Evolutionary conservation across 345 rosid genomes (phyloP).

Genomic region (Angophora floribunda): DNA sequence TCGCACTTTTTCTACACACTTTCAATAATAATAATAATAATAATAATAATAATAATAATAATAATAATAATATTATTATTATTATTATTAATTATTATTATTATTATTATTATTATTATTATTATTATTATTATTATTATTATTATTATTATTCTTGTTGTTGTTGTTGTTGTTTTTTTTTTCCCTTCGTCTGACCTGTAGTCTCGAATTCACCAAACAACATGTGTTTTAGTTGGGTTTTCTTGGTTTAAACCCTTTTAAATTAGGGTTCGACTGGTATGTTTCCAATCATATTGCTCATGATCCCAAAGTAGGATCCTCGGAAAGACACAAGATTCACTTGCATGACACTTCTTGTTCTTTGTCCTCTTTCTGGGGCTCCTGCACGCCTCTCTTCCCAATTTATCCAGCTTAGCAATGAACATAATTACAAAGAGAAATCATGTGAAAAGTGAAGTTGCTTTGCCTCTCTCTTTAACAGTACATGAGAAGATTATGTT

Average conservation of each 20-base stretch:
- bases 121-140: too few species aligned
- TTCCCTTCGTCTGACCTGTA: background rate
- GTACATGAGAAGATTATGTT: background rate
- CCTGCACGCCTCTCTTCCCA: background rate
- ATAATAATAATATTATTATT: too few species aligned
- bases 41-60: too few species aligned
- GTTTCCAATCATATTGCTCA: constrained; percentile 16
- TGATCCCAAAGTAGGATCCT: constrained; percentile 1
- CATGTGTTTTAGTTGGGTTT: background rate
- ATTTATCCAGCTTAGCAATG: background rate
- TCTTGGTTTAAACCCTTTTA: background rate
- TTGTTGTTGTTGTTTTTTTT: background rate
- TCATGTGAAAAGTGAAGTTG: background rate
- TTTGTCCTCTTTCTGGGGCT: background rate
- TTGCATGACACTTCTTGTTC: background rate
- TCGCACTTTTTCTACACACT: rapidly evolving
- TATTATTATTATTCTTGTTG: background rate
- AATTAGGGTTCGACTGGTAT: constrained; percentile 4
- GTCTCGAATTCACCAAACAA: background rate
- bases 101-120: too few species aligned
- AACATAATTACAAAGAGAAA: background rate
- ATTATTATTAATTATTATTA: too few species aligned
- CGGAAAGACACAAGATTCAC: constrained; percentile 9
- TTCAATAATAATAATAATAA: too few species aligned
- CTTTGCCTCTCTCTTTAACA: background rate